Evolutionary conservation across 2,329 filamentous ascomycete genomes (phyloP).

Genomic region (Anthostomella pinea): DNA sequence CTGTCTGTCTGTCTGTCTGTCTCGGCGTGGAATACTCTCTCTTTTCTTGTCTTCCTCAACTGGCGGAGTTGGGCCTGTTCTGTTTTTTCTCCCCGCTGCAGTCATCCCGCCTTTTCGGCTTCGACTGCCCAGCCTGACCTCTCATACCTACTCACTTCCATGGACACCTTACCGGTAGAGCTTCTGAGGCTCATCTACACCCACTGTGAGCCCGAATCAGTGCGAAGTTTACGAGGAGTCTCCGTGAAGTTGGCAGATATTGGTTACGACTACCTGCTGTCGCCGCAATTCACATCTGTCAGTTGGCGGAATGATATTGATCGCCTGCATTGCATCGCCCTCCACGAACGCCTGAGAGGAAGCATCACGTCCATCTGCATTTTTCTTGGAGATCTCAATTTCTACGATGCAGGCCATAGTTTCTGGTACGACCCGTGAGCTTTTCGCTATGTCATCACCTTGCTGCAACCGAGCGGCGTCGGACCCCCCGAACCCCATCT

Average conservation of each 20-base stretch:
- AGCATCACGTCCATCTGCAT: conserved; percentile 43
- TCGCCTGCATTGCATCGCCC: conserved; percentile 43
- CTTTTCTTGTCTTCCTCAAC: conserved; percentile 16
- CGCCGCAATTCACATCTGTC: conserved; percentile 40
- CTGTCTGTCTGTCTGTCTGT: conserved; percentile 9
- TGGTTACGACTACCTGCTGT: conserved; percentile 42
- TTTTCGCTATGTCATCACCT: not conserved
- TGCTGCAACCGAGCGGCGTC: conserved; percentile 1
- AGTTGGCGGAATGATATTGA: conserved; percentile 45
- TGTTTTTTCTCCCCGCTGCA: conserved; percentile 4
- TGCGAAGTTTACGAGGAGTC: conserved; percentile 40
- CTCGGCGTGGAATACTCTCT: conserved; percentile 16
- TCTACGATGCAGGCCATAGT: conserved; percentile 36
- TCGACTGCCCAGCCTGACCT: conserved; percentile 2
- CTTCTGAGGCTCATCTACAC: conserved; percentile 42
- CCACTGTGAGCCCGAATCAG: conserved; percentile 38
- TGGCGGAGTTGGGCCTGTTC: conserved; percentile 23
- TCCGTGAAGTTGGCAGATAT: conserved; percentile 38
- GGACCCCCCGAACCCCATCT: no score
- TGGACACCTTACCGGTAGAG: conserved; percentile 38
- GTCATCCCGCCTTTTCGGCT: conserved; percentile 13
- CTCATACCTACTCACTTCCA: conserved; percentile 8
- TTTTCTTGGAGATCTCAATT: conserved; percentile 43
- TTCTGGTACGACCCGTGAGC: conserved; percentile 24
- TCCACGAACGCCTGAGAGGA: conserved; percentile 39